Evolutionary conservation across 2,329 filamentous ascomycete species (phyloP).

Genomic region (Verticillium albo-atrum): DNA sequence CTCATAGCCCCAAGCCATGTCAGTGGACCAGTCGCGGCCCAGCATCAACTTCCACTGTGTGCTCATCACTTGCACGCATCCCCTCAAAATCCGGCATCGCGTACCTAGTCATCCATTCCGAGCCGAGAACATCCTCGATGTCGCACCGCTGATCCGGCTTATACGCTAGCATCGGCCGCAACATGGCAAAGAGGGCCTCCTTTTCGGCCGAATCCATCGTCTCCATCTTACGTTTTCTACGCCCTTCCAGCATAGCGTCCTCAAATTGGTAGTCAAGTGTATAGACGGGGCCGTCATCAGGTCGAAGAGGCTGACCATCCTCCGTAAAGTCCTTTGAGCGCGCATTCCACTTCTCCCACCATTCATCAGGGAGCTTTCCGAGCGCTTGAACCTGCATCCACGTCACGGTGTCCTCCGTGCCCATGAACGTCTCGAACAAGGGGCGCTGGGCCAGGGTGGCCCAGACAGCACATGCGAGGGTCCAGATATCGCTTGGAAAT

Average conservation of each 20-base stretch:
- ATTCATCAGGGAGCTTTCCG: constrained; percentile 13
- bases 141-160: constrained; percentile 2
- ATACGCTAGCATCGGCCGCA: constrained; percentile 5
- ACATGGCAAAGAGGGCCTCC: constrained; percentile 2
- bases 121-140: background rate
- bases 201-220: constrained; percentile 1
- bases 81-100: background rate
- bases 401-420: constrained; percentile 12
- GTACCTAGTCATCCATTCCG: background rate
- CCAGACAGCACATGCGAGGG: constrained; percentile 90
- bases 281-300: background rate
- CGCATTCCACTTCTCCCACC: constrained; percentile 16
- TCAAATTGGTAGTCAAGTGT: background rate
- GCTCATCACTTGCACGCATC: background rate
- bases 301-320: background rate
- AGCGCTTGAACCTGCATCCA: constrained; percentile 13
- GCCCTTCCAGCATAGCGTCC: constrained; percentile 1
- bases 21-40: no score
- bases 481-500: constrained; percentile 75
- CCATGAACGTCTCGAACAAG: constrained; percentile 11
- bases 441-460: constrained; percentile 81
- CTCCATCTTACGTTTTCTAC: background rate
- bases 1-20: no score
- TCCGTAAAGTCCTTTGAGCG: background rate
- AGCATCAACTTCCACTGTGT: no score